Base-by-base conservation (phyloP, 2,329 filamentous ascomycete genomes). In the Alternaria sp. region DNA sequence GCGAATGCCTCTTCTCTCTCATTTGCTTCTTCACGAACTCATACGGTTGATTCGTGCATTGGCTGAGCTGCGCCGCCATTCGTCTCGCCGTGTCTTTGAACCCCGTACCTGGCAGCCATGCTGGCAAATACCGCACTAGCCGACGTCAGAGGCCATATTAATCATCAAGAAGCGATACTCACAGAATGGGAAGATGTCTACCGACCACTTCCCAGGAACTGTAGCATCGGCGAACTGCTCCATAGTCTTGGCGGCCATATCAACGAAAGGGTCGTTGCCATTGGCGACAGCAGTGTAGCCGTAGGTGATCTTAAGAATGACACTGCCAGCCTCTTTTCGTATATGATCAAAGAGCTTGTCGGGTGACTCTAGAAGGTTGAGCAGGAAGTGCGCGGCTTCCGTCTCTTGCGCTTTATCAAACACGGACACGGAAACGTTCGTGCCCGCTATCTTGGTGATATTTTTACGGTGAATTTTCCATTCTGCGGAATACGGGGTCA, bases 121-220 rank as follows among this genome's bases (percentile, higher is more conserved):
- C 74, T 0, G 84, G 84, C 0, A 85, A 44, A 58, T 82, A 75
- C 70, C 71, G 74, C 41, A 83, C 72, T 65, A 45, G 25, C 28
- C 7, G 14, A 21, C n/a, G 23, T 28, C 7, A 56, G 58, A 46
- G 7, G 18, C 12, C 3, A 8, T 21, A 4, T 28, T 3, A n/a
- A 21, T 15, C 6, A 3, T 11, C 12, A 11, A 11, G 18, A 3
- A 14, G 33, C 53, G 8, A 18, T 12, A 72, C 71, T 77, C 71
- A 75, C 82, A 61, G 43, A 78, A 78, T 5, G 84, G 84, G 1
- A 86, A 63, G 0, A 82, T 71, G 58, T 86, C 84, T 5, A 86
- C 83, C 8, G 79, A 64, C 80, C 80, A 86, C 8, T 71, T 76
- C 7, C 84, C 82, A 1, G 84, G 82, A 5, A 81, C 75, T 12